Percentiles rank a stretch among this genome's conserved stretches.
Evolutionary conservation across 164 flowering plant species (phyloP).

Genomic region (Dillenia suffruticosa): DNA sequence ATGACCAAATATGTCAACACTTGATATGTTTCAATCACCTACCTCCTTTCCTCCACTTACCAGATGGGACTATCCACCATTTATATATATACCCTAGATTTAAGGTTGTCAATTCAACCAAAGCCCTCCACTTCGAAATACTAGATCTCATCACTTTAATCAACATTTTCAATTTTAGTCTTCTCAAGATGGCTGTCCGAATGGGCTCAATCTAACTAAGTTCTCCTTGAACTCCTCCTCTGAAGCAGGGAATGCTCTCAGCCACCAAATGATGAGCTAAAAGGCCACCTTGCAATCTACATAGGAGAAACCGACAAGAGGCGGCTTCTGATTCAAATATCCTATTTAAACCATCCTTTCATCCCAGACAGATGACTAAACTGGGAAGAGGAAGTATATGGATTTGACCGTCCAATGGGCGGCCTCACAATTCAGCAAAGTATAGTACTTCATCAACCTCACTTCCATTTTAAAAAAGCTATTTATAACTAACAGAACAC

Average conservation of each 20-base stretch:
- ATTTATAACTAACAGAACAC: constrained; percentile 3
- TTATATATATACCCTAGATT: too few species aligned
- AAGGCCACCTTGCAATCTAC: constrained; percentile 41
- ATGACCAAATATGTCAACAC: too few species aligned
- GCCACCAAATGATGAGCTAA: constrained; percentile 12
- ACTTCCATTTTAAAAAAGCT: constrained; percentile 15
- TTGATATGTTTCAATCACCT: too few species aligned
- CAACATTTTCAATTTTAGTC: too few species aligned
- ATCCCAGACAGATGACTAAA: constrained; percentile 35
- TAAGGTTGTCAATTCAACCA: too few species aligned
- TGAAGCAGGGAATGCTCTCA: too few species aligned
- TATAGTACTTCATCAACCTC: constrained; percentile 20
- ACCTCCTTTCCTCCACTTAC: too few species aligned
- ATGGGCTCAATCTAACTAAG: constrained; percentile 12
- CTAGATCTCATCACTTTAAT: too few species aligned
- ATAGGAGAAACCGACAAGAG: constrained; percentile 40
- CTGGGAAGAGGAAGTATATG: constrained; percentile 43
- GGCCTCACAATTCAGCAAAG: constrained; percentile 37
- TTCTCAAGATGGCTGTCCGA: neutral
- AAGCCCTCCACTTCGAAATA: too few species aligned
- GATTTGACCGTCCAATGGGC: constrained; percentile 35
- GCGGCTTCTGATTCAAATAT: constrained; percentile 41
- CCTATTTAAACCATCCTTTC: constrained; percentile 34
- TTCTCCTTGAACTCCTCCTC: neutral
- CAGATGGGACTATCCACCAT: too few species aligned